Evolutionary conservation across 2,329 filamentous ascomycete genomes (phyloP).

Genomic region (Colletotrichum neosansevieriae): DNA sequence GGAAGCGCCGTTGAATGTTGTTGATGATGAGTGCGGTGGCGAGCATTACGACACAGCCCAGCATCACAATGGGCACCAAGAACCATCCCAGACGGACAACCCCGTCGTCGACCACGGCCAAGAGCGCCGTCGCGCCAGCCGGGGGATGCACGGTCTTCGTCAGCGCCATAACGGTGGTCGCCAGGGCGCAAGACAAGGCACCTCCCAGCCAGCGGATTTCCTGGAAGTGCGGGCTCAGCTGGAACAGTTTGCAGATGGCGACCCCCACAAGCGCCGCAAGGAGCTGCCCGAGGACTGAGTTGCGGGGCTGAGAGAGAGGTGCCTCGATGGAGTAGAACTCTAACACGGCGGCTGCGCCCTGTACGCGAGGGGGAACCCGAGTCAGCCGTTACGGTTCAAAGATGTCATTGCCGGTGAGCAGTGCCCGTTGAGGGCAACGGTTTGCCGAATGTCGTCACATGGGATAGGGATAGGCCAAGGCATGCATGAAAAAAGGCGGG

Average conservation of each 20-base stretch:
- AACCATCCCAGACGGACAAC: conserved; percentile 75
- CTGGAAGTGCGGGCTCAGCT: conserved; percentile 59
- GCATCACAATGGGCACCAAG: conserved; percentile 71
- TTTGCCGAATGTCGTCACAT: conserved; percentile 25
- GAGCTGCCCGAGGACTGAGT: conserved; percentile 75
- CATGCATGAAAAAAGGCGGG: neutral
- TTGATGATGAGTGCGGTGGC: conserved; percentile 73
- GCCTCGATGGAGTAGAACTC: conserved; percentile 79
- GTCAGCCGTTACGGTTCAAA: conserved; percentile 12
- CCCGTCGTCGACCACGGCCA: conserved; percentile 71
- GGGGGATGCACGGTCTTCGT: conserved; percentile 82
- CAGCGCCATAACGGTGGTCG: conserved; percentile 74
- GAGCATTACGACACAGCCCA: conserved; percentile 73
- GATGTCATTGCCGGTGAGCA: neutral
- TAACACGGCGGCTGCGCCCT: conserved; percentile 82
- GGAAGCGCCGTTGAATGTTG: conserved; percentile 76
- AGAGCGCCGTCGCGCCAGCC: conserved; percentile 78
- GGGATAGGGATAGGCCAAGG: conserved; percentile 14
- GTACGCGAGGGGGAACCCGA: neutral
- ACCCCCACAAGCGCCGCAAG: conserved; percentile 72
- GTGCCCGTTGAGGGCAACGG: conserved; percentile 1
- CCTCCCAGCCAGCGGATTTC: conserved; percentile 73
- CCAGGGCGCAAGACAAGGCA: conserved; percentile 72
- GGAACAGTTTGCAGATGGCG: conserved; percentile 74
- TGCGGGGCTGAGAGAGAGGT: conserved; percentile 79